phyloP scores from a whole-genome alignment of 2,329 filamentous ascomycete species.

The Mycosphaerella sp. region DNA sequence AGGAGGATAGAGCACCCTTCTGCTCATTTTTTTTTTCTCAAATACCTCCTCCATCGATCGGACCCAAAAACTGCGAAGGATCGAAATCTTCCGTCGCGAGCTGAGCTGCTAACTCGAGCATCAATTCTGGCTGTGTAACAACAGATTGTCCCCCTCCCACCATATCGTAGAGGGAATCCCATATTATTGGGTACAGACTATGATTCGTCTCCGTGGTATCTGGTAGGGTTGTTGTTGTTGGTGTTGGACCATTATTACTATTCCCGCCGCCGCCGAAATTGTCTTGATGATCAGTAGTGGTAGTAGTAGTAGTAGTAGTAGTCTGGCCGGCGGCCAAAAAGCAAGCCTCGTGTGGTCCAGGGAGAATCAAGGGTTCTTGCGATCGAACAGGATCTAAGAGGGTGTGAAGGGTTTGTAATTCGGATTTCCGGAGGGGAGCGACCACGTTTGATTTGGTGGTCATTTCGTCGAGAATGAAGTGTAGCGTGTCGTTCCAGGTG shows the following conservation, averaged over 20 bases:
- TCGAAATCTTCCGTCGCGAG: conserved; percentile 3
- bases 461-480: conserved; percentile 23
- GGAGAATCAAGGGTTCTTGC: conserved; percentile 7
- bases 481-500: conserved; percentile 14
- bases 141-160: neutral
- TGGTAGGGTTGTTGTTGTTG: too few species aligned
- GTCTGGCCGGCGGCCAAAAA: neutral
- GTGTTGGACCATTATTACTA: too few species aligned
- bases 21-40: too few species aligned
- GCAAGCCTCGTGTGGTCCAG: neutral
- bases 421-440: conserved; percentile 18
- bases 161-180: conserved; percentile 5
- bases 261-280: neutral
- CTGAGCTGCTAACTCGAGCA: conserved; percentile 6
- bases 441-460: conserved; percentile 20
- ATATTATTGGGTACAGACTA: neutral
- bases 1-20: too few species aligned
- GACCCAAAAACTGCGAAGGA: conserved; percentile 4
- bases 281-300: neutral
- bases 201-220: neutral
- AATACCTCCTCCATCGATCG: neutral
- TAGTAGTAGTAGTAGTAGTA: too few species aligned
- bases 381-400: conserved; percentile 4
- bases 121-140: conserved; percentile 4
- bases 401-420: conserved; percentile 19